Percentiles rank a stretch among this genome's conserved stretches.
Evolutionary conservation across 2,329 filamentous ascomycete genomes (phyloP).

Genomic region (Aureobasidium sp.): DNA sequence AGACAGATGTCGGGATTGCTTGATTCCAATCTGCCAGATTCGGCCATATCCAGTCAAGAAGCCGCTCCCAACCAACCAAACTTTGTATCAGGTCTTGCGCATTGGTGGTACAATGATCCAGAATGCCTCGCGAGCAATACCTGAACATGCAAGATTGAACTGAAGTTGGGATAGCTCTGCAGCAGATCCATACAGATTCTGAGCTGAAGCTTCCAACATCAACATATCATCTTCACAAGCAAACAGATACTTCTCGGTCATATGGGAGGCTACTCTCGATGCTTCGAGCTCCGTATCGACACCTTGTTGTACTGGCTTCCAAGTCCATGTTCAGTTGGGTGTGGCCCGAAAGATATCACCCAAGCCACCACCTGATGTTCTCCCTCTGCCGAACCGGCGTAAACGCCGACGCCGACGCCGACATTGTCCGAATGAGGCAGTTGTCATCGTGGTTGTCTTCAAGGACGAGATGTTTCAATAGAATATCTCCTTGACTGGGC

Average conservation of each 20-base stretch:
- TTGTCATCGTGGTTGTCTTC: background rate
- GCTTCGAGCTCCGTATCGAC: background rate
- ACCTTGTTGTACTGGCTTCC: background rate
- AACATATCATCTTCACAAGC: background rate
- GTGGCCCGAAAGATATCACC: background rate
- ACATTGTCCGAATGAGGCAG: background rate
- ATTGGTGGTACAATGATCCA: background rate
- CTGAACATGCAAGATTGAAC: too few species aligned
- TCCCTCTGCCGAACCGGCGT: background rate
- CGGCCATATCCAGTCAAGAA: too few species aligned
- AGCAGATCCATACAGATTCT: background rate
- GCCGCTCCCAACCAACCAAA: too few species aligned
- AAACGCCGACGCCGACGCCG: background rate
- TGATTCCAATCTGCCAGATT: too few species aligned
- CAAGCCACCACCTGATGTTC: background rate
- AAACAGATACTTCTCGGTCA: background rate
- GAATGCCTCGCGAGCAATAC: too few species aligned
- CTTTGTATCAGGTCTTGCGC: background rate
- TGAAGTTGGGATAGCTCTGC: background rate
- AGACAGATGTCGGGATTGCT: too few species aligned
- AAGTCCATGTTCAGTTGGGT: background rate
- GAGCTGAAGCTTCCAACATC: background rate
- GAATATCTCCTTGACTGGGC: background rate
- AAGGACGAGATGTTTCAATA: background rate
- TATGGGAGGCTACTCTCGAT: background rate